Base-by-base conservation (phyloP, 805 yeast species). In the Cyberlindnera euphorbiae region DNA sequence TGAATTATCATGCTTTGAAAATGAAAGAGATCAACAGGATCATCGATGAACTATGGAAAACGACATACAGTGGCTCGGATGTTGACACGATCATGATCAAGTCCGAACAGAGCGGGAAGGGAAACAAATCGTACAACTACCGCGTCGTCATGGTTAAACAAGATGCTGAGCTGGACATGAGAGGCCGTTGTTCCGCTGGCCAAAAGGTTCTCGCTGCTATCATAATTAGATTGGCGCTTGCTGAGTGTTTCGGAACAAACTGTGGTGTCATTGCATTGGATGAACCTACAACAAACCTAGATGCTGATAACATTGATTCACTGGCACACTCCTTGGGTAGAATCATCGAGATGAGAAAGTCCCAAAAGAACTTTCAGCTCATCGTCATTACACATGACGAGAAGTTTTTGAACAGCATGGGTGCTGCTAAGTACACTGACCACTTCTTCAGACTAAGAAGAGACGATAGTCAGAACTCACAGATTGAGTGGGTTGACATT, bases 131-230 rank as follows among this genome's bases (percentile, higher is more conserved):
- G 1, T 90, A 89, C 58, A 89, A 90, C 55, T 90, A 90, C 54
- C 68, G 97, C 26, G 97, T 93, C 14, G 95, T 89, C 16, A 93
- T 93, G 98, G 79, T 79, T 41, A 93, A 93, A 56, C 86, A 83
- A 52, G 90, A 84, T 41, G 83, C 80, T 1, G 97, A 93, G 58
- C 64, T 93, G 32, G 99, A 93, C 55, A 93, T 93, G 99, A 73
- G 99, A 44, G 99, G 98, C 0, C 66, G 98, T 39, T 93, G 99
- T 58, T 86, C 96, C 2, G 97, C 98, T 0, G 99, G 99, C 0
- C 99, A 93, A 59, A 86, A 88, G 52, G 97, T 93, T 5, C 62
- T 93, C 30, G 96, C 97, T 0, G 82, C 94, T 26, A 89, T 93
- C 32, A 78, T 93, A 22, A 90, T 93, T 38, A 69, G 99, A 37